These are phyloP conservation scores for Cercospora sesami DNA, from an alignment of 2,329 filamentous ascomycete genomes.

Conservation along the genomic window DNA sequence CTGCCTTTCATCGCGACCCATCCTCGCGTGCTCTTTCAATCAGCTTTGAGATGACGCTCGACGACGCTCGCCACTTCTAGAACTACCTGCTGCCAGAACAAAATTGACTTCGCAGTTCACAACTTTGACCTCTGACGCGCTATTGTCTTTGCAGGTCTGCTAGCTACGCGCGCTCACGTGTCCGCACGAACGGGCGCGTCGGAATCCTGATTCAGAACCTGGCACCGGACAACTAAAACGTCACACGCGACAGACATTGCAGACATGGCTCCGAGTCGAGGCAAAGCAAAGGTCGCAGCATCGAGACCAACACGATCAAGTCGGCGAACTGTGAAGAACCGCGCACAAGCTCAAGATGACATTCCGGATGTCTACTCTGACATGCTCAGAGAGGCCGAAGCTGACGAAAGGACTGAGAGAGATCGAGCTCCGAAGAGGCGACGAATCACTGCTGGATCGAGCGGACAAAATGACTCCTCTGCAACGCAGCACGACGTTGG, in stretches of 20 bases:
- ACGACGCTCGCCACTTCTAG: background rate
- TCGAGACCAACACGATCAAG: constrained; percentile 7
- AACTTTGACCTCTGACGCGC: background rate
- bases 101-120: background rate
- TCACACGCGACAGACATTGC: background rate
- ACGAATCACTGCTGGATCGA: constrained; percentile 17
- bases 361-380: constrained; percentile 33
- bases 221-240: background rate
- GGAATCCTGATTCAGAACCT: background rate
- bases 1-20: background rate
- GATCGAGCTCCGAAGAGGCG: constrained; percentile 36
- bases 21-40: background rate
- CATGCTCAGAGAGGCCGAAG: constrained; percentile 35
- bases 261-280: constrained; percentile 37
- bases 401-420: constrained; percentile 14
- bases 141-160: background rate
- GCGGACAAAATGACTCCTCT: background rate
- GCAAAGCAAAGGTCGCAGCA: constrained; percentile 28
- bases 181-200: background rate
- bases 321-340: constrained; percentile 21
- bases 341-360: constrained; percentile 12
- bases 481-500: background rate
- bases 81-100: background rate
- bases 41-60: background rate
- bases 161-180: background rate